phyloP scores from a whole-genome alignment of 768 basidiomycete species.

The Gautieria morchelliformis region DNA sequence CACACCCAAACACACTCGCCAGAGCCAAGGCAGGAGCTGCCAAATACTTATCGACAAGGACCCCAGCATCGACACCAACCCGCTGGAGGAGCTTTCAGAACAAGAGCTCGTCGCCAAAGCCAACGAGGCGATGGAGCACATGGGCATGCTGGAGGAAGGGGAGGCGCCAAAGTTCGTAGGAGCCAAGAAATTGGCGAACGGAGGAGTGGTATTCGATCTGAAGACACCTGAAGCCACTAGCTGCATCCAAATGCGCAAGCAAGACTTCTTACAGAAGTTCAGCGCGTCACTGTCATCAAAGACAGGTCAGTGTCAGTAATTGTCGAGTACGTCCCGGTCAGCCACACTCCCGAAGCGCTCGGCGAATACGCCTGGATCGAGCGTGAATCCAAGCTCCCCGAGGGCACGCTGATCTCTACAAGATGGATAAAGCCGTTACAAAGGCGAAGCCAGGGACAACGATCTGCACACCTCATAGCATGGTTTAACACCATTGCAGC shows the following conservation, averaged over 20 bases:
- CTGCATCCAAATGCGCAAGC: background rate
- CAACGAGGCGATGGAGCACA: background rate
- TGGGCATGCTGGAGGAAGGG: background rate
- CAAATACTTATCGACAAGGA: no score
- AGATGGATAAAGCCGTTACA: constrained; percentile 21
- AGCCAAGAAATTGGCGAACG: background rate
- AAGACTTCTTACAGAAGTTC: background rate
- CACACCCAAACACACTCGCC: no score
- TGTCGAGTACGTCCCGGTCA: background rate
- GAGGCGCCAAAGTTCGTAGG: background rate
- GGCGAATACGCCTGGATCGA: background rate
- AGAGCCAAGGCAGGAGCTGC: no score
- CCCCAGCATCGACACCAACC: no score
- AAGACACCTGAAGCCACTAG: background rate
- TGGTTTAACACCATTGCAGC: constrained; percentile 10
- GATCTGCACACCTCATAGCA: constrained; percentile 17
- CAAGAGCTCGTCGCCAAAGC: background rate
- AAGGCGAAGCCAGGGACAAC: constrained; percentile 10
- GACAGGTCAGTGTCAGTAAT: background rate
- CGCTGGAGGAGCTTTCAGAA: background rate
- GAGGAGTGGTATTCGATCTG: background rate
- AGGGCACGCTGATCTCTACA: constrained; percentile 7
- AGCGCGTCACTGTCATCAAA: background rate
- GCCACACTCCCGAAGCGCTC: background rate
- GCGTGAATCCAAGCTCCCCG: background rate